These are phyloP conservation scores for Tilletiopsis washingtonensis DNA, from an alignment of 1,284 basidiomycete genomes.

Conservation along the genomic window DNA sequence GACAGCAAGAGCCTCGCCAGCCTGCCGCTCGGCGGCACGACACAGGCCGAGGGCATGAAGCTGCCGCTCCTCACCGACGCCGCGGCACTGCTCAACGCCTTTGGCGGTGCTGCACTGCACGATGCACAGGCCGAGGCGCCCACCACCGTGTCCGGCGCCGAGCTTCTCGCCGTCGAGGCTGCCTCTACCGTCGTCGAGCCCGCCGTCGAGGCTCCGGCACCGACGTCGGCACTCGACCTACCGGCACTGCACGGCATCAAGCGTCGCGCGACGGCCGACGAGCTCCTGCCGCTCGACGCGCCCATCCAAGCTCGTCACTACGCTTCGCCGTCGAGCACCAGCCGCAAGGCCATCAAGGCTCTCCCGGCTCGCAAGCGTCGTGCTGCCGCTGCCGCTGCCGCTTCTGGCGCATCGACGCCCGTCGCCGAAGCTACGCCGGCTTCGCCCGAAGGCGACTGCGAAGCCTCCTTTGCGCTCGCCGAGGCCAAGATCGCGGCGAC, in stretches of 20 bases:
- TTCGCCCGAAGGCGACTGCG: too few relatives aligned
- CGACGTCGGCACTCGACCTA: conserved; percentile 5
- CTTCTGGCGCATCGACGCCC: too few relatives aligned
- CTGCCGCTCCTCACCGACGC: conserved; percentile 2
- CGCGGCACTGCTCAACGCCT: too few relatives aligned
- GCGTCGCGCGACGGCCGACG: conserved; percentile 32
- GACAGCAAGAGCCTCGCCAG: conserved; percentile 12
- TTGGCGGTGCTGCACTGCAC: too few relatives aligned
- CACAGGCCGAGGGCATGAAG: background rate
- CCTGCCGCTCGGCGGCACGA: conserved; percentile 5
- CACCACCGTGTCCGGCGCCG: too few relatives aligned
- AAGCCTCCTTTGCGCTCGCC: conserved; percentile 15
- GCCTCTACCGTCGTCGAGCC: conserved; percentile 3
- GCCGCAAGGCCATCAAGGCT: conserved; percentile 15
- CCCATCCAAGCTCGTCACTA: conserved; percentile 44
- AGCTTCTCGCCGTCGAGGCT: conserved; percentile 6
- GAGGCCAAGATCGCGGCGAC: conserved; percentile 25
- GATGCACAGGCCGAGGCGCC: too few relatives aligned
- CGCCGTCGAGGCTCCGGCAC: background rate
- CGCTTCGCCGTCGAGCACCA: conserved; percentile 41
- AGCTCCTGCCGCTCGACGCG: conserved; percentile 43
- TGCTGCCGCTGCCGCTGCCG: too few relatives aligned
- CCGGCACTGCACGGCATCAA: conserved; percentile 22
- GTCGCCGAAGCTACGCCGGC: too few relatives aligned
- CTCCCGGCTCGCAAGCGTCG: too few relatives aligned